phyloP scores from a whole-genome alignment of 306 rosid genomes.

The Begonia loranthoides region DNA sequence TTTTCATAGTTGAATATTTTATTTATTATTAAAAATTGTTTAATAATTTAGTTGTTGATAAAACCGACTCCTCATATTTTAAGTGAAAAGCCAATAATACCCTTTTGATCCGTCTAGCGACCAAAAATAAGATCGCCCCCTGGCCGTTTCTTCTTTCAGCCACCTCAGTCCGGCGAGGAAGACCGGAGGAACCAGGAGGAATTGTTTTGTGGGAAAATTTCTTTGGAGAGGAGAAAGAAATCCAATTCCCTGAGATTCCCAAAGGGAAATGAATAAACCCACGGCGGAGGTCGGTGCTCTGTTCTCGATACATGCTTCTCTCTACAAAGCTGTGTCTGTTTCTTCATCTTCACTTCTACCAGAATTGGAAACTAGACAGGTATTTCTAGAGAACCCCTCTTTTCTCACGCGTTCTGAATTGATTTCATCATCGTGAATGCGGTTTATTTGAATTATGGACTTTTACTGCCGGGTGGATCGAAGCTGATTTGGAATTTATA shows the following conservation, averaged over 20 bases:
- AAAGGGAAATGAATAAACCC: constrained; percentile 31
- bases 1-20: too few species aligned
- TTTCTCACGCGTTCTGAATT: background rate
- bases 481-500: background rate
- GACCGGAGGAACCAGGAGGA: too few species aligned
- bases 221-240: too few species aligned
- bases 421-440: background rate
- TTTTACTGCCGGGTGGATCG: background rate
- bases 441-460: background rate
- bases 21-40: too few species aligned
- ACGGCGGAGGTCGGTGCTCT: constrained; percentile 14
- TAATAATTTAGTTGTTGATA: too few species aligned
- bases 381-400: background rate
- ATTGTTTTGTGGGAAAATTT: too few species aligned
- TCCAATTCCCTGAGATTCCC: background rate
- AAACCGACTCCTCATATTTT: too few species aligned
- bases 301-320: constrained; percentile 13
- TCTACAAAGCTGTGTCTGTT: constrained; percentile 12
- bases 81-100: too few species aligned
- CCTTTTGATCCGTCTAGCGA: too few species aligned
- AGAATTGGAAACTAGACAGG: constrained; percentile 1
- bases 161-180: too few species aligned
- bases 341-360: constrained; percentile 28
- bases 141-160: too few species aligned
- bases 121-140: too few species aligned